Percentiles rank a stretch among this genome's conserved stretches.
Conservation (phyloP, 2,329 filamentous ascomycete species). For the Rhynchosporium secalis region DNA sequence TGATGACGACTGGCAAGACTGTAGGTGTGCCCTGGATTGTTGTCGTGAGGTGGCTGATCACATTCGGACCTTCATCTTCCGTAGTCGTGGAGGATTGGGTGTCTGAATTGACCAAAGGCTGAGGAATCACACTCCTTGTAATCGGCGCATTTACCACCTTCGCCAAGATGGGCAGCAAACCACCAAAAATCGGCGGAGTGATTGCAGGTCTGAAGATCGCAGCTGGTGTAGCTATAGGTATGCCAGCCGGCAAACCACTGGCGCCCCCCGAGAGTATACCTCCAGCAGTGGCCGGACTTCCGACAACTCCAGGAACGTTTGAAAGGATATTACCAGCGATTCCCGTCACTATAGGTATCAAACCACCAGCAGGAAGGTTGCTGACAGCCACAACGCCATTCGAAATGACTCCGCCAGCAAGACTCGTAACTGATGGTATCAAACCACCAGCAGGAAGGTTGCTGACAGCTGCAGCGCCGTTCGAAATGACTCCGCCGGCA, state of each 20-base stretch:
- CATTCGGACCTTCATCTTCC: slow-evolving; percentile 5
- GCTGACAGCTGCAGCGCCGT: slow-evolving; percentile 5
- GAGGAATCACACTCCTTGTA: background rate
- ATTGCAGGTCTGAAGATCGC: background rate
- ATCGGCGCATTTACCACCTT: background rate
- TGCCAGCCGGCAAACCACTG: background rate
- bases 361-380: background rate
- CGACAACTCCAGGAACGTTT: too few relatives aligned
- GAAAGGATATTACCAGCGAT: background rate
- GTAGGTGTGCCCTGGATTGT: slow-evolving; percentile 11
- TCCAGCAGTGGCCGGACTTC: background rate
- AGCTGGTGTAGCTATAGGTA: background rate
- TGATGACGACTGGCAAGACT: slow-evolving; percentile 10
- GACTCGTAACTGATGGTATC: slow-evolving; percentile 1
- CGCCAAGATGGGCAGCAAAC: background rate
- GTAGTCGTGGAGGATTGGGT: background rate
- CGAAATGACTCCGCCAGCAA: background rate
- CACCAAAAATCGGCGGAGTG: background rate
- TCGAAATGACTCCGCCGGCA: slow-evolving; percentile 1
- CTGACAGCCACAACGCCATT: slow-evolving; percentile 6
- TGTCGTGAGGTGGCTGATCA: slow-evolving; percentile 13
- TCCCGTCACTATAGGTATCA: background rate
- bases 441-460: background rate
- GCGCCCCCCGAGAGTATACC: background rate
- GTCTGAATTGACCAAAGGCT: background rate